phyloP scores from a whole-genome alignment of 2,329 filamentous ascomycete species.

The Aspergillus pseudotamarii region DNA sequence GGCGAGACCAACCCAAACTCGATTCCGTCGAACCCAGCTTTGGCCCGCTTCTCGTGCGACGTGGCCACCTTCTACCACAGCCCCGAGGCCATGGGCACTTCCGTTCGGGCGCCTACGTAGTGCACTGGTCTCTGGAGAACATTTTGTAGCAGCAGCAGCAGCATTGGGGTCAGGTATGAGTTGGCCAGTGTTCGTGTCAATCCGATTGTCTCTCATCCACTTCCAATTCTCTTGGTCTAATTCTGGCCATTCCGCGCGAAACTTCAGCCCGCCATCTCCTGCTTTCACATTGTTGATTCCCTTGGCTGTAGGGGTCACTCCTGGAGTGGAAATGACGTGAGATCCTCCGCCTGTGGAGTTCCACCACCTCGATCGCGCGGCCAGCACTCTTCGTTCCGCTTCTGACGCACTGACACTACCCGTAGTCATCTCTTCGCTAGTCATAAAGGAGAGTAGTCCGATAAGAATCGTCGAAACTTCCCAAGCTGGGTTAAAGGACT shows the following conservation, averaged over 20 bases:
- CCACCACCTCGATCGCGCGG: slow-evolving; percentile 86
- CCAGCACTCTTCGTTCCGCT: slow-evolving; percentile 75
- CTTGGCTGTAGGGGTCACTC: slow-evolving; percentile 59
- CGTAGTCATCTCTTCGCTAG: slow-evolving; percentile 97
- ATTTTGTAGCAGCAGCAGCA: slow-evolving; percentile 56
- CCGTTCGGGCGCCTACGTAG: slow-evolving; percentile 65
- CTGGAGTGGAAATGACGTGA: slow-evolving; percentile 52
- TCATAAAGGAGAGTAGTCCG: slow-evolving; percentile 96
- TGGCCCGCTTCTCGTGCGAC: slow-evolving; percentile 75
- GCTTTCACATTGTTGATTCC: slow-evolving; percentile 80
- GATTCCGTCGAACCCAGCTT: slow-evolving; percentile 80
- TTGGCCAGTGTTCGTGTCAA: slow-evolving; percentile 76
- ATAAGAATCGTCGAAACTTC: slow-evolving; percentile 96
- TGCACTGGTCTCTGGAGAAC: slow-evolving; percentile 64
- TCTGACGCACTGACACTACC: slow-evolving; percentile 79
- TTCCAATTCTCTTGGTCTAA: slow-evolving; percentile 85
- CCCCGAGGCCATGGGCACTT: slow-evolving; percentile 57
- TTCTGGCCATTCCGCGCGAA: slow-evolving; percentile 86
- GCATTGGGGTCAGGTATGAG: slow-evolving; percentile 56
- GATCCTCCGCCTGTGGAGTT: slow-evolving; percentile 91
- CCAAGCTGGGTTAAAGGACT: slow-evolving; percentile 98
- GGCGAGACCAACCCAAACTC: slow-evolving; percentile 70
- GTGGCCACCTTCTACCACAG: slow-evolving; percentile 77
- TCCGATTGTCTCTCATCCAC: slow-evolving; percentile 82
- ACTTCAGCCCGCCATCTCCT: slow-evolving; percentile 90